phyloP scores from a whole-genome alignment of 2,329 filamentous ascomycete species.

The Neofusicoccum umdonicola region DNA sequence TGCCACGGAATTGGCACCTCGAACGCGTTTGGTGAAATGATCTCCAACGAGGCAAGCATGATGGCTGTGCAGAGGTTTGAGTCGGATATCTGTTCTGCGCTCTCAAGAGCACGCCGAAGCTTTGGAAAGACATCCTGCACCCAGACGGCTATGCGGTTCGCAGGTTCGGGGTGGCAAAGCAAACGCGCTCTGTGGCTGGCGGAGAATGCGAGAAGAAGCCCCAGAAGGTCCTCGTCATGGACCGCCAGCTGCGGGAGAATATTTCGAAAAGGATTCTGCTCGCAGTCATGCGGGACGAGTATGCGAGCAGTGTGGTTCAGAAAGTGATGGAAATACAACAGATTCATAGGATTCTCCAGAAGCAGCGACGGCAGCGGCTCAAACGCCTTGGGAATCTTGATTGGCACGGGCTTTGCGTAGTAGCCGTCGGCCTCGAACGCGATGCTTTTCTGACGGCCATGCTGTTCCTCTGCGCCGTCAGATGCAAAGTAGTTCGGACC shows the following conservation, averaged over 20 bases:
- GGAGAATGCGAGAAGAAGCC: slow-evolving; percentile 75
- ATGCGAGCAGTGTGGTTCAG: slow-evolving; percentile 76
- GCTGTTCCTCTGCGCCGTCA: slow-evolving; percentile 31
- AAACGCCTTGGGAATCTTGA: slow-evolving; percentile 59
- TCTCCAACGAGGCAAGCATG: slow-evolving; percentile 80
- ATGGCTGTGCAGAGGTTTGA: slow-evolving; percentile 77
- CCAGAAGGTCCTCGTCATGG: slow-evolving; percentile 68
- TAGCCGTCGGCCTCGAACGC: slow-evolving; percentile 63
- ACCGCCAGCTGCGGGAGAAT: slow-evolving; percentile 67
- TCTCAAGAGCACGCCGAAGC: slow-evolving; percentile 64
- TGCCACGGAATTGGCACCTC: slow-evolving; percentile 81
- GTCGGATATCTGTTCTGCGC: slow-evolving; percentile 65
- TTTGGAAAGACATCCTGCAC: slow-evolving; percentile 76
- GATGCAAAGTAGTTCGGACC: slow-evolving; percentile 18
- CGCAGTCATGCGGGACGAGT: slow-evolving; percentile 61
- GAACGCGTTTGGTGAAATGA: slow-evolving; percentile 78
- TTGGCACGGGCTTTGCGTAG: slow-evolving; percentile 66
- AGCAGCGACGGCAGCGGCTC: slow-evolving; percentile 58
- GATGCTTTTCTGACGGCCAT: slow-evolving; percentile 46
- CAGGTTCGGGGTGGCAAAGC: slow-evolving; percentile 70
- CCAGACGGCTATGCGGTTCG: slow-evolving; percentile 75
- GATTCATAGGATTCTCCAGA: slow-evolving; percentile 73
- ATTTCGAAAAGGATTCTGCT: slow-evolving; percentile 59
- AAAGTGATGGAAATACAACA: slow-evolving; percentile 72
- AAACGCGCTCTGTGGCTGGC: slow-evolving; percentile 79